Evolutionary conservation across 345 rosid species (phyloP), one percentile per base, ranked within the genome.

Genomic region (Populus simonii): DNA sequence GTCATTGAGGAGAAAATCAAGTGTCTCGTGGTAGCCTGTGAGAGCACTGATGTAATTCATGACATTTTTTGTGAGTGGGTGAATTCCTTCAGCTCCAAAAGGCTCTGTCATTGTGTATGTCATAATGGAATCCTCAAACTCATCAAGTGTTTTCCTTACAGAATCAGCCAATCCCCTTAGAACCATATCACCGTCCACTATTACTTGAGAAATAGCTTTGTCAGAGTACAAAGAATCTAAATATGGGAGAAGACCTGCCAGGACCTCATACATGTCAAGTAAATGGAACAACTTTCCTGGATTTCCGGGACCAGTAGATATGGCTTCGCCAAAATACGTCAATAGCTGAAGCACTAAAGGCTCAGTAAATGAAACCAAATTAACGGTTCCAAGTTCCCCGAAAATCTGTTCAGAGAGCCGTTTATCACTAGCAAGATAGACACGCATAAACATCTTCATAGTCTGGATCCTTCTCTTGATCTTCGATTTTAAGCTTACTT

Each of bases 391-490:
- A 51, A 78, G 55, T 51, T 88, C 93, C 70, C 87, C 90, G 9
- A 93, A 93, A 63, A 93, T 87, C 76, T 90, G 91, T 77, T 83
- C 91, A 1, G 79, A 74, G 2, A 95, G 93, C 79, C 84, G 84
- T 77, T 85, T 93, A 83, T 95, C 99, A 12, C 95, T 90, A 0
- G 88, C 81, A 41, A 93, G 94, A 82, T 90, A 92, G 20, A 89
- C 82, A 55, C 91, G 90, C 67, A 95, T 87, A n/a, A 92, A 89
- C 23, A 85, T 80, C 82, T 89, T 88, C 83, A 91, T 82, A 8
- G 90, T 93, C 66, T 88, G 82, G 74, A 90, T 86, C 99, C 99
- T 93, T 86, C 89, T 89, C 88, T 88, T 93, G 88, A 93, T 91
- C 85, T 86, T 95, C 45, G 90, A 89, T 80, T 93, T 87, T 80